Conservation (phyloP, 371 early-diverging fungal genomes). For the Mucor circinelloides region DNA sequence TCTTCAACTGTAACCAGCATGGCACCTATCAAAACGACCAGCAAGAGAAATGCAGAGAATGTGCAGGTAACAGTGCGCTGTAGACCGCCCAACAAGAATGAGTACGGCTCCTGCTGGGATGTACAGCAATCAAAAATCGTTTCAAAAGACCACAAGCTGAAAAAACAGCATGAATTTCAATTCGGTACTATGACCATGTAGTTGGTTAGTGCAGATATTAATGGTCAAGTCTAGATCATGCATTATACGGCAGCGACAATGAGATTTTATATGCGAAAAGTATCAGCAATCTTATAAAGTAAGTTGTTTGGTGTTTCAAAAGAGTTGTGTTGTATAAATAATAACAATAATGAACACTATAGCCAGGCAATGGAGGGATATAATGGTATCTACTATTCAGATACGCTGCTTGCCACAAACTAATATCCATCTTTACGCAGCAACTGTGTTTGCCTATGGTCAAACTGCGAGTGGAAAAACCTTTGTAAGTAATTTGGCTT, state of each 20-base stretch:
- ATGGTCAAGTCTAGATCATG: constrained; percentile 19
- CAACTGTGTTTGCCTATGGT: constrained; percentile 79
- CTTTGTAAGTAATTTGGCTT: constrained; percentile 32
- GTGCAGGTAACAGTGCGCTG: constrained; percentile 38
- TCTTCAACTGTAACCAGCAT: neutral
- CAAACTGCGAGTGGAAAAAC: constrained; percentile 89
- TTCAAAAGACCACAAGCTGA: constrained; percentile 9
- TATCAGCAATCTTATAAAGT: constrained; percentile 39
- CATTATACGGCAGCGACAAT: constrained; percentile 33
- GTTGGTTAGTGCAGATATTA: neutral
- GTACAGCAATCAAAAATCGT: constrained; percentile 10
- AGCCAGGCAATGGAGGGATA: constrained; percentile 31
- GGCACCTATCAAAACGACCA: neutral
- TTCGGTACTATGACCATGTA: constrained; percentile 14
- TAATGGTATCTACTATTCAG: constrained; percentile 16
- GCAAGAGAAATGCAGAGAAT: constrained; percentile 15
- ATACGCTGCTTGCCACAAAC: neutral
- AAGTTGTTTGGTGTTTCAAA: constrained; percentile 10
- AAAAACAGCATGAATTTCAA: constrained; percentile 17
- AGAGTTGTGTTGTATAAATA: neutral
- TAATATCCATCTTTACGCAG: constrained; percentile 27
- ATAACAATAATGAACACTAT: neutral
- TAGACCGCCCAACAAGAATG: constrained; percentile 23
- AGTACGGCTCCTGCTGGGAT: constrained; percentile 16
- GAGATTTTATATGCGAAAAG: constrained; percentile 32